Conservation (phyloP, 208 protist genomes). For the Leishmania gerbilli region DNA sequence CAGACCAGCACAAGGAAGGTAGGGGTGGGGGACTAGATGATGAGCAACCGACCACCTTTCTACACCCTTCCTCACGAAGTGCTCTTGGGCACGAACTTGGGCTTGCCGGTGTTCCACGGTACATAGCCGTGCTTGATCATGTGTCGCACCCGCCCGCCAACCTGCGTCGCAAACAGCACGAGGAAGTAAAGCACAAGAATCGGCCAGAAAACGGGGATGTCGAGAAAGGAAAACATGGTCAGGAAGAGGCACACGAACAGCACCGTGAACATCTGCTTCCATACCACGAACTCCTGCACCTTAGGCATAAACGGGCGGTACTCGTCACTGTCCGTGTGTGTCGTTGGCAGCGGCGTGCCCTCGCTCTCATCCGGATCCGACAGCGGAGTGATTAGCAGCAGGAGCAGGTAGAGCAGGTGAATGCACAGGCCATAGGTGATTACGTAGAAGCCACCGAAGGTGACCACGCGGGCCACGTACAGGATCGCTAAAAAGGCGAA, state of each 20-base stretch:
- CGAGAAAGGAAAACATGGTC: constrained; percentile 93
- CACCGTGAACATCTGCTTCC: constrained; percentile 89
- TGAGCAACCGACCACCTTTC: background rate
- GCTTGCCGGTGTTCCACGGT: constrained; percentile 84
- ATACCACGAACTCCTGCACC: constrained; percentile 97
- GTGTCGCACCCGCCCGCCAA: constrained; percentile 96
- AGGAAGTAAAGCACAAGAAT: constrained; percentile 98
- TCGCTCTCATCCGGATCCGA: constrained; percentile 86
- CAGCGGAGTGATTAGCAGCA: constrained; percentile 95
- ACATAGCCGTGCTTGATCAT: constrained; percentile 98
- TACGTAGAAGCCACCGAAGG: constrained; percentile 93
- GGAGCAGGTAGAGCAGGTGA: constrained; percentile 95
- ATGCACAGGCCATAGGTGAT: constrained; percentile 97
- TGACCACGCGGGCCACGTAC: constrained; percentile 78
- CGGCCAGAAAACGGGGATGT: constrained; percentile 99
- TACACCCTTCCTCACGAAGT: constrained; percentile 2
- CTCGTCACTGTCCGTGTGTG: constrained; percentile 64
- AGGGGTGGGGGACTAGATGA: background rate
- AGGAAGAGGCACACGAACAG: constrained; percentile 87
- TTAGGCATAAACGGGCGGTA: constrained; percentile 96
- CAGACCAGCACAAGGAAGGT: too few relatives aligned
- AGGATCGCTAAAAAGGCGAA: constrained; percentile 69
- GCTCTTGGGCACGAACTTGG: constrained; percentile 84
- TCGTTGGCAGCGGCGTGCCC: constrained; percentile 62
- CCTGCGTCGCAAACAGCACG: constrained; percentile 92